phyloP scores from a whole-genome alignment of 257 asterid genomes.

The Nicotiana sylvestris region DNA sequence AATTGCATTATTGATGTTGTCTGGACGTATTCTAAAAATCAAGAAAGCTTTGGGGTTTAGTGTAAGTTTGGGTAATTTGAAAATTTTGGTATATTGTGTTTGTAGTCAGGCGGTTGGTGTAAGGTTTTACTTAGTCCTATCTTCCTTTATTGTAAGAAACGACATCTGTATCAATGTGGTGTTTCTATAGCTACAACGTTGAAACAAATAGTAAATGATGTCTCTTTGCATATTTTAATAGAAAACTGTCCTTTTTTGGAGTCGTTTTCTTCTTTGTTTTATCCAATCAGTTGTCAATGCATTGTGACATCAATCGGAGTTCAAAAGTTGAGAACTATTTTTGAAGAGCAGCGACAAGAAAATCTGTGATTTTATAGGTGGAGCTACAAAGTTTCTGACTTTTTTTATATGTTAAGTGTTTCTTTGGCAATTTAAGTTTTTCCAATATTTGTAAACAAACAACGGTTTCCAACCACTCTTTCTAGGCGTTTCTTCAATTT shows the following conservation, averaged over 20 bases:
- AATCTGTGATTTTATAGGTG: too few species aligned
- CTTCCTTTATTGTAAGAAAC: slow-evolving; percentile 15
- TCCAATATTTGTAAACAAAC: background rate
- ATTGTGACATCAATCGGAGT: background rate
- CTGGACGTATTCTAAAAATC: background rate
- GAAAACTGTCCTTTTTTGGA: background rate
- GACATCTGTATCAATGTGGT: slow-evolving; percentile 21
- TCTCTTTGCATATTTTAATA: background rate
- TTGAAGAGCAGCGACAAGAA: background rate
- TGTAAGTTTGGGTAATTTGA: background rate
- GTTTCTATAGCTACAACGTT: background rate
- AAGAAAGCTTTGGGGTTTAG: background rate
- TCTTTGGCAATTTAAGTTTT: background rate
- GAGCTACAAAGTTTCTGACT: background rate
- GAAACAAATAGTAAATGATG: background rate
- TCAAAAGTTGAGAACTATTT: background rate
- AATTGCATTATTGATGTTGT: background rate
- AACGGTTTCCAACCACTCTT: background rate
- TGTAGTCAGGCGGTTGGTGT: slow-evolving; percentile 27
- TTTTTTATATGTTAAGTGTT: background rate
- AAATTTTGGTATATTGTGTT: slow-evolving; percentile 11
- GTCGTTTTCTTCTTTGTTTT: background rate
- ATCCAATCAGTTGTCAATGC: background rate
- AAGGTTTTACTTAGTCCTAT: slow-evolving; percentile 17
- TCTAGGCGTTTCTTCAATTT: background rate